A percentile compares a stretch with the other conserved stretches of the same genome.
Conservation (phyloP, 1,284 basidiomycete species). For the Pholiota adiposa region DNA sequence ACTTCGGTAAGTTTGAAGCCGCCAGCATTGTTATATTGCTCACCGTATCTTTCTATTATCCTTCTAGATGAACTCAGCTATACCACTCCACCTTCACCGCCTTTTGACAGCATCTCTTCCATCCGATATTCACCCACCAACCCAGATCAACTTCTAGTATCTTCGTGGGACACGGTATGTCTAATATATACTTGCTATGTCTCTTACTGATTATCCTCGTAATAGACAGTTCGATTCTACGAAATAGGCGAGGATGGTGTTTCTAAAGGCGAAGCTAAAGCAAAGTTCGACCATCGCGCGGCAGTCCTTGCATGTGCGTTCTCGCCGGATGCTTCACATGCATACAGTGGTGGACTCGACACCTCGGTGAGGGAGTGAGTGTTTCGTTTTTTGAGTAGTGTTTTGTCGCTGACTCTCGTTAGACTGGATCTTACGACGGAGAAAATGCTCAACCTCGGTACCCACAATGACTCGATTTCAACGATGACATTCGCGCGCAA, state of each 20-base stretch:
- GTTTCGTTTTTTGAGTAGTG: neutral
- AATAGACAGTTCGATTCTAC: conserved; percentile 75
- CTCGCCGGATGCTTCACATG: conserved; percentile 59
- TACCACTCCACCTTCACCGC: conserved; percentile 61
- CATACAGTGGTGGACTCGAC: conserved; percentile 78
- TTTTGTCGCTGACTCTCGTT: neutral
- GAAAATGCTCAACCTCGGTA: conserved; percentile 64
- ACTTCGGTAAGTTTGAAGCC: conserved; percentile 19
- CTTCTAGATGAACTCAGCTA: conserved; percentile 31
- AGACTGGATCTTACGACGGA: conserved; percentile 71
- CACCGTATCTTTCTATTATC: too few relatives aligned
- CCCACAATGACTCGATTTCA: conserved; percentile 70
- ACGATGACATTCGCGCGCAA: conserved; percentile 60
- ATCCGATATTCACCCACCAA: conserved; percentile 82
- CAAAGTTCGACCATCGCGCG: conserved; percentile 80
- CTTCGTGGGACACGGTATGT: conserved; percentile 89
- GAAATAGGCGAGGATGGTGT: conserved; percentile 52
- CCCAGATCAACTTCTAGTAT: conserved; percentile 76
- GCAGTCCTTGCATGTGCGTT: conserved; percentile 73
- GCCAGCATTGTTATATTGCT: too few relatives aligned
- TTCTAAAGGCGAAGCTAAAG: conserved; percentile 62
- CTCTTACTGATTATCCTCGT: neutral
- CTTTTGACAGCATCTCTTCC: conserved; percentile 84
- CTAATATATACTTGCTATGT: conserved; percentile 1
- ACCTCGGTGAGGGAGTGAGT: conserved; percentile 73